These are phyloP conservation scores for Cynanchum wilfordii DNA, from an alignment of 257 asterid genomes.

Conservation along the genomic window DNA sequence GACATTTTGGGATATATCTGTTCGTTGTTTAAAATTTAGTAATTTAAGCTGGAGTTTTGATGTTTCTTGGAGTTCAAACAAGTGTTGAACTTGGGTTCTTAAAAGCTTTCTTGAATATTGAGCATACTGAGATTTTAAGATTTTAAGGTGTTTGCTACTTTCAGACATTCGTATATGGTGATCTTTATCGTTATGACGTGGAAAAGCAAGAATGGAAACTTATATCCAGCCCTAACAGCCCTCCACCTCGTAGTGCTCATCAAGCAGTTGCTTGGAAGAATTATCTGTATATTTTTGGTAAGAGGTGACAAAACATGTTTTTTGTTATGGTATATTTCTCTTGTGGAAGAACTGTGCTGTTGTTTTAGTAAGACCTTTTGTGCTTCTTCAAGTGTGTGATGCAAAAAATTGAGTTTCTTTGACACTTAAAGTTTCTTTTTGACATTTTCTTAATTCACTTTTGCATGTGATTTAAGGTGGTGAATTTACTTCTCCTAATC, in stretches of 20 bases:
- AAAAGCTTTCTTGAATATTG: neutral
- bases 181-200: constrained; percentile 79
- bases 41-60: neutral
- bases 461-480: constrained; percentile 57
- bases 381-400: neutral
- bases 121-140: neutral
- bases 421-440: neutral
- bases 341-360: neutral
- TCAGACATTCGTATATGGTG: constrained; percentile 97
- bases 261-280: constrained; percentile 97
- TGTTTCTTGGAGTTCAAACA: neutral
- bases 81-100: neutral
- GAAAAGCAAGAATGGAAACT: constrained; percentile 92
- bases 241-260: constrained; percentile 98
- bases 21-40: neutral
- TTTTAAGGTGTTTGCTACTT: constrained; percentile 16
- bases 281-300: constrained; percentile 84
- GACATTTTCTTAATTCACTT: neutral
- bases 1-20: neutral
- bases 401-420: neutral
- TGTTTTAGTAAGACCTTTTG: neutral
- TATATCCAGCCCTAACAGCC: constrained; percentile 92
- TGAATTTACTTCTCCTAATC: constrained; percentile 97
- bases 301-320: constrained; percentile 5
- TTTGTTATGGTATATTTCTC: neutral